Percentiles rank a stretch among this genome's conserved stretches.
Conservation (phyloP, 352 stramenopile genomes). For the Halophytophthora polymorphica region DNA sequence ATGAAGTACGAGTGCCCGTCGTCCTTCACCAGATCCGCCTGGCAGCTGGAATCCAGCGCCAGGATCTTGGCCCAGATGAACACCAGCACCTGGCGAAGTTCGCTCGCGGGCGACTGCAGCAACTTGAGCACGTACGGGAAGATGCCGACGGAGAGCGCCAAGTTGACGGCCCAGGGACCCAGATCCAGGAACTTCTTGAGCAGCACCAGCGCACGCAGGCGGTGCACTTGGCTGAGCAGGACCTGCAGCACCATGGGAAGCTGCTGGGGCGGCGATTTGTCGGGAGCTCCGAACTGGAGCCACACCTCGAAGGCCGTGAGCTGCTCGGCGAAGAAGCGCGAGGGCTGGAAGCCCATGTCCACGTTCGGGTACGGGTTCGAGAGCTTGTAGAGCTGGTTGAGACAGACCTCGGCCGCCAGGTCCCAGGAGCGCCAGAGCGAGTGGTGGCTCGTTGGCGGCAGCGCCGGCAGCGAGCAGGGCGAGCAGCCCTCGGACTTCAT, state of each 20-base stretch:
- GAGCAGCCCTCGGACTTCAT: slow-evolving; percentile 88
- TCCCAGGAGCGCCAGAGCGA: slow-evolving; percentile 98
- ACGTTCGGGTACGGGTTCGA: slow-evolving; percentile 63
- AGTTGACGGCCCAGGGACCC: slow-evolving; percentile 87
- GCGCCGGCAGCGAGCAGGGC: slow-evolving; percentile 90
- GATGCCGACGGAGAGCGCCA: slow-evolving; percentile 95
- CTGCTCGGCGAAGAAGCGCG: slow-evolving; percentile 98
- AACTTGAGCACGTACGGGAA: slow-evolving; percentile 99
- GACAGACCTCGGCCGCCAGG: slow-evolving; percentile 95
- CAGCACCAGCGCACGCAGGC: slow-evolving; percentile 94
- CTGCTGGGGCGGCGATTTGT: slow-evolving; percentile 93
- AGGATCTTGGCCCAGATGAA: slow-evolving; percentile 95
- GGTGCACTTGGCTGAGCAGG: slow-evolving; percentile 95
- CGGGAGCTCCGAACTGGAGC: slow-evolving; percentile 93
- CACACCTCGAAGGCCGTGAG: slow-evolving; percentile 99
- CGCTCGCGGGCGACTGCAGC: slow-evolving; percentile 92
- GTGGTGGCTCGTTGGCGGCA: slow-evolving; percentile 96
- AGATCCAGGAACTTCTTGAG: slow-evolving; percentile 96
- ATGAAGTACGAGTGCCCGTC: slow-evolving; percentile 96
- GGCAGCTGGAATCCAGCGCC: slow-evolving; percentile 94
- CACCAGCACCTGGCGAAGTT: slow-evolving; percentile 95
- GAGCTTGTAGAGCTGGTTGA: slow-evolving; percentile 93
- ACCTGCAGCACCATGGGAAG: slow-evolving; percentile 98
- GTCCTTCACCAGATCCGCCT: slow-evolving; percentile 96
- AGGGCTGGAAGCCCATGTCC: slow-evolving; percentile 78